Evolutionary conservation across 2,329 filamentous ascomycete genomes (phyloP).

Genomic region (Xylaria sp.): DNA sequence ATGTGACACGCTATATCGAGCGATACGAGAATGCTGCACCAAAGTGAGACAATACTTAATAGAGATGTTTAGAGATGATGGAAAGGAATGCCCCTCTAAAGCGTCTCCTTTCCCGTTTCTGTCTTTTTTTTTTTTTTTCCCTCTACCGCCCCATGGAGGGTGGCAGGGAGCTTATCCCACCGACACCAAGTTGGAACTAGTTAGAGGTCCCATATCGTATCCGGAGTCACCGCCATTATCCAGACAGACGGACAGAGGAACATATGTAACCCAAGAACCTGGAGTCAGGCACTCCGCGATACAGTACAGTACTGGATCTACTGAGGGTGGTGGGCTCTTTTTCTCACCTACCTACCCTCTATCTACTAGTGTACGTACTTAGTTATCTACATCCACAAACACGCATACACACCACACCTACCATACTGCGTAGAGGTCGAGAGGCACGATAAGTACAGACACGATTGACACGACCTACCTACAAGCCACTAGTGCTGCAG

Average conservation of each 20-base stretch:
- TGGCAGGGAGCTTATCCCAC: constrained; percentile 13
- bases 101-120: not conserved
- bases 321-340: not conserved
- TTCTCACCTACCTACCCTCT: not conserved
- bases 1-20: constrained; percentile 8
- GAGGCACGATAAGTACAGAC: constrained; percentile 2
- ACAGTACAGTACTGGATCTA: constrained; percentile 7
- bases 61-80: not conserved
- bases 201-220: not conserved
- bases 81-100: not conserved
- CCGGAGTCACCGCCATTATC: constrained; percentile 15
- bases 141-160: not conserved
- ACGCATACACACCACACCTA: constrained; percentile 3
- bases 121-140: not conserved
- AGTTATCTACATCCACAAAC: constrained; percentile 2
- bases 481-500: constrained; percentile 28
- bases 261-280: constrained; percentile 9
- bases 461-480: constrained; percentile 19
- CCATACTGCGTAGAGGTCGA: not conserved
- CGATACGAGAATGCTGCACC: not conserved
- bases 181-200: constrained; percentile 15
- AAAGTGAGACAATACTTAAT: constrained; percentile 5
- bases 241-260: not conserved
- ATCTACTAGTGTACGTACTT: constrained; percentile 4
- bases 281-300: constrained; percentile 30